phyloP scores from a whole-genome alignment of 2,329 filamentous ascomycete genomes.

The Diplocarpon mali region DNA sequence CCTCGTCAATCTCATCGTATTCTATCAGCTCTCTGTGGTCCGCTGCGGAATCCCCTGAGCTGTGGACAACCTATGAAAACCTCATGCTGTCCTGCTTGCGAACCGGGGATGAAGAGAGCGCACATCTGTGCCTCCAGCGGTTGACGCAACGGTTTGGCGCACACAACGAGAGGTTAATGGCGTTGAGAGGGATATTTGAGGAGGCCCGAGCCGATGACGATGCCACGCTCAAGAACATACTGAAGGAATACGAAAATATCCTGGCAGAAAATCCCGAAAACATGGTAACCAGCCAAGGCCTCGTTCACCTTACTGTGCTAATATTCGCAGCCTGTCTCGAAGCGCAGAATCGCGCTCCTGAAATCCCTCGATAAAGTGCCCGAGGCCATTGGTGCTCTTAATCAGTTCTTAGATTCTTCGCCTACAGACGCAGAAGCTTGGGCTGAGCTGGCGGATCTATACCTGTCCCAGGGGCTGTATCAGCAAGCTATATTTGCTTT shows the following conservation, averaged over 20 bases:
- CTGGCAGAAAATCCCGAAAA: conserved; percentile 66
- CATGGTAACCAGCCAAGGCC: conserved; percentile 42
- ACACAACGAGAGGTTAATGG: conserved; percentile 78
- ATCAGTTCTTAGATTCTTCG: conserved; percentile 66
- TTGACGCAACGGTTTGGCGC: conserved; percentile 72
- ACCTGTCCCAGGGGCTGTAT: conserved; percentile 67
- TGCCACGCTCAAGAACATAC: conserved; percentile 53
- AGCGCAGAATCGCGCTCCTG: conserved; percentile 72
- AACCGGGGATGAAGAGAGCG: conserved; percentile 70
- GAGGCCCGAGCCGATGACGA: conserved; percentile 67
- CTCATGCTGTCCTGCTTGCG: conserved; percentile 74
- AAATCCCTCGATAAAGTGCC: conserved; percentile 56
- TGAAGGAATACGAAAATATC: conserved; percentile 69
- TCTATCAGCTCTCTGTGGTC: conserved; percentile 42
- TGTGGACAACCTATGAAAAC: conserved; percentile 82
- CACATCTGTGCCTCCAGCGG: conserved; percentile 62
- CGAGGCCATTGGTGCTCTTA: conserved; percentile 66
- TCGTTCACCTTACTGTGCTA: conserved; percentile 20
- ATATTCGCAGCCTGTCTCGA: conserved; percentile 59
- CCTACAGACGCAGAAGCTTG: conserved; percentile 90
- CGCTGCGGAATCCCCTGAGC: conserved; percentile 59
- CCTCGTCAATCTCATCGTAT: conserved; percentile 43
- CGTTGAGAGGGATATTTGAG: conserved; percentile 68
- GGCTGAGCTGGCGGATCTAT: conserved; percentile 83
- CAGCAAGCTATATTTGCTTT: conserved; percentile 77